A percentile compares a stretch with the other conserved stretches of the same genome.
Conservation (phyloP, 805 yeast genomes). For the Myxozyma vanderwaltii region DNA sequence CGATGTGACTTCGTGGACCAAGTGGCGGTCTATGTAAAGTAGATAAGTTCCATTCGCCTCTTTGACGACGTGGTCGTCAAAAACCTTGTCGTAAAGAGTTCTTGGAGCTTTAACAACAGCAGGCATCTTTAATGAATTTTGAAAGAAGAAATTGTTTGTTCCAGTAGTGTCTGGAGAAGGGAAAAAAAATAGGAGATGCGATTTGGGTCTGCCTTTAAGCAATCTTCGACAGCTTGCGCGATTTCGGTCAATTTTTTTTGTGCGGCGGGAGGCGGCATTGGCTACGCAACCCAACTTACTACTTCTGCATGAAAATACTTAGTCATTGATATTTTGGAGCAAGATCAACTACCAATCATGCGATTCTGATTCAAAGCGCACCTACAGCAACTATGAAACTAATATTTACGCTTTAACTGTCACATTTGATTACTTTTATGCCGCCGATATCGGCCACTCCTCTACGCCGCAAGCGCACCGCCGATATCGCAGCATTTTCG, state of each 20-base stretch:
- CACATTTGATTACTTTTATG: not conserved
- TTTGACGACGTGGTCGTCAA: constrained; percentile 91
- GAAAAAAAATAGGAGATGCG: not conserved
- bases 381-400: not conserved
- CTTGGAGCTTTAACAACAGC: constrained; percentile 50
- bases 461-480: not conserved
- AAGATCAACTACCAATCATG: not conserved
- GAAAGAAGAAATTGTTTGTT: not conserved
- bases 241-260: constrained; percentile 7
- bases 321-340: not conserved
- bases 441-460: constrained; percentile 4
- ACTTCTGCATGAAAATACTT: not conserved
- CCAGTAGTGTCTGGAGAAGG: too few species aligned
- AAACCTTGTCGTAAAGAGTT: constrained; percentile 95
- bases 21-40: constrained; percentile 92
- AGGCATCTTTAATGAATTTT: constrained; percentile 36
- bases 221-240: not conserved
- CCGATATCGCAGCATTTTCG: constrained; percentile 3
- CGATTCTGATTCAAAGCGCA: not conserved
- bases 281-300: not conserved
- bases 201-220: not conserved
- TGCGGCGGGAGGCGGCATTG: constrained; percentile 5
- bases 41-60: constrained; percentile 82
- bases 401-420: not conserved
- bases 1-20: constrained; percentile 97